These are phyloP conservation scores for Schrenkiella parvula DNA, from an alignment of 345 rosid species.

Conservation along the genomic window DNA sequence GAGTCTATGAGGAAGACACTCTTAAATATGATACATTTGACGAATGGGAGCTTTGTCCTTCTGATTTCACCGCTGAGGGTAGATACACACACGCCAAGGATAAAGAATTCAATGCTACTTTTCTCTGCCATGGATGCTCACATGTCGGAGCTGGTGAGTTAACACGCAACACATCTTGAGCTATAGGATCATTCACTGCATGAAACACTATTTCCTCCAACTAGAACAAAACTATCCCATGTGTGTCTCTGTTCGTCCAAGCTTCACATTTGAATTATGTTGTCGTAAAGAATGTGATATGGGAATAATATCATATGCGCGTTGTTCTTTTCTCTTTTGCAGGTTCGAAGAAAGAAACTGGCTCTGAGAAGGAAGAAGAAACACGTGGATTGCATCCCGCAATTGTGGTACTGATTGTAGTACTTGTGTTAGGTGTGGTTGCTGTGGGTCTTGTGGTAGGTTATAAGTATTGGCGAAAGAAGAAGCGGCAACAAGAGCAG, in stretches of 20 bases:
- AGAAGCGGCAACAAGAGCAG: slow-evolving; percentile 78
- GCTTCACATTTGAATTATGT: not conserved
- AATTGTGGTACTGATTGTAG: slow-evolving; percentile 40
- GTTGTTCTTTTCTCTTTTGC: not conserved
- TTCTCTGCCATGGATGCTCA: slow-evolving; percentile 56
- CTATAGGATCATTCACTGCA: not conserved
- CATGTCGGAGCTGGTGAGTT: slow-evolving; percentile 44
- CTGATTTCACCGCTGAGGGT: slow-evolving; percentile 62
- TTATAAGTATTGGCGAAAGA: slow-evolving; percentile 63
- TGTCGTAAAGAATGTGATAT: not conserved
- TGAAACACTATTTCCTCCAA: not conserved
- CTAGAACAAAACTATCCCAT: not conserved
- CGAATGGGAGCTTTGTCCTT: slow-evolving; percentile 92
- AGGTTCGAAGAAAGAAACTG: slow-evolving; percentile 36
- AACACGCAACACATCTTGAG: not conserved
- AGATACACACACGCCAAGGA: slow-evolving; percentile 44
- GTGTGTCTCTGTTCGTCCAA: not conserved
- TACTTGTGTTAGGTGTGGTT: slow-evolving; percentile 36
- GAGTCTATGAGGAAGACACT: slow-evolving; percentile 67
- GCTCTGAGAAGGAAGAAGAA: slow-evolving; percentile 14
- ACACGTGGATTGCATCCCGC: slow-evolving; percentile 41
- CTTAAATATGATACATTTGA: slow-evolving; percentile 53
- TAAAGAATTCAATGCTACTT: slow-evolving; percentile 62
- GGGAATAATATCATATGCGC: not conserved
- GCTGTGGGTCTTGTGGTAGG: slow-evolving; percentile 37